phyloP scores from a whole-genome alignment of 163 green algal species.

The Coccomyxa subellipsoidea region DNA sequence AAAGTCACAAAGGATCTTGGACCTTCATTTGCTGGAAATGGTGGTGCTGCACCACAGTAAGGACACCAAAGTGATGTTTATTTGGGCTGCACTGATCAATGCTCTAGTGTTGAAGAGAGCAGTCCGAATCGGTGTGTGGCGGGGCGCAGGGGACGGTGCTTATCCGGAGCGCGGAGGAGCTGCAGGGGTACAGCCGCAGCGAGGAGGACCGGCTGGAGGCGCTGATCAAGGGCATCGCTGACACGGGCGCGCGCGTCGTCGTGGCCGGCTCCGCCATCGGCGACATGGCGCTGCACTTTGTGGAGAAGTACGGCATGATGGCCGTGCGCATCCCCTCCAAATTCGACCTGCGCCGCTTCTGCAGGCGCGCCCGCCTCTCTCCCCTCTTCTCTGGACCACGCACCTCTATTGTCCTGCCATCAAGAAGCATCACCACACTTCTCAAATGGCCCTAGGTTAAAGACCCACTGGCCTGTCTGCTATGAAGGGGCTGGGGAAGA shows the following conservation, averaged over 20 bases:
- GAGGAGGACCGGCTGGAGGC: constrained; percentile 93
- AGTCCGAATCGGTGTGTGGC: no score
- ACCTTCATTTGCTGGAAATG: no score
- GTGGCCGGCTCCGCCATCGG: constrained; percentile 81
- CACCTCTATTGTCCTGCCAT: no score
- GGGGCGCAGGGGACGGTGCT: constrained; percentile 87
- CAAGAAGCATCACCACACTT: no score
- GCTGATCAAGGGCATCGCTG: constrained; percentile 82
- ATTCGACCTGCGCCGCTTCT: constrained; percentile 98
- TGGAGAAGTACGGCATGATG: constrained; percentile 94
- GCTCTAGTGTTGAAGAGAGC: no score
- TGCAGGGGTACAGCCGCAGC: constrained; percentile 84
- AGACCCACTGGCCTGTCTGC: no score
- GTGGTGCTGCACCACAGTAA: no score
- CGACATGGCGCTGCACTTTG: constrained; percentile 98
- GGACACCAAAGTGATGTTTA: no score
- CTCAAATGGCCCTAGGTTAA: no score
- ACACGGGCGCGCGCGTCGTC: constrained; percentile 50
- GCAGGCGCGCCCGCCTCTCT: constrained; percentile 40
- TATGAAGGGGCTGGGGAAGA: no score
- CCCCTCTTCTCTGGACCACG: not conserved
- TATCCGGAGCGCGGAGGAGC: constrained; percentile 90
- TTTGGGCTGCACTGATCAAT: no score
- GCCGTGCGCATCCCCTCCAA: constrained; percentile 91
- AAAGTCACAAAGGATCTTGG: no score